Percentiles rank a stretch among this genome's conserved stretches.
Conservation (phyloP, 306 rosid genomes). For the Cicer cuneatum region DNA sequence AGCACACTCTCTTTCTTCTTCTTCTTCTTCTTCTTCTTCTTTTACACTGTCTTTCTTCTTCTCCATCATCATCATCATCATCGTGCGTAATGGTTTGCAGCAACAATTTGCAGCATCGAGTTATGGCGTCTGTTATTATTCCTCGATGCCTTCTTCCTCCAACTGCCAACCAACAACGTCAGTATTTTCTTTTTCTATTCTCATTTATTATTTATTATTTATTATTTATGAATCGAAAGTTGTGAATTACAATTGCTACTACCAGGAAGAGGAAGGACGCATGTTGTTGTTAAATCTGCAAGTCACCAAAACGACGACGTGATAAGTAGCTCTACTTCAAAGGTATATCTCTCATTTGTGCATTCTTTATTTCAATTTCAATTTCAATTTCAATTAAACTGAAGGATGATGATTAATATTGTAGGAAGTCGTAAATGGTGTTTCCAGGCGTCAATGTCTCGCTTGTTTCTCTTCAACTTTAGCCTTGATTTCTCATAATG, state of each 20-base stretch:
- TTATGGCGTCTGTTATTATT: background rate
- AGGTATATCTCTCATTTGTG: background rate
- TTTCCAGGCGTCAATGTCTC: constrained; percentile 78
- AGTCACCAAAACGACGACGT: background rate
- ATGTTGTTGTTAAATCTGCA: background rate
- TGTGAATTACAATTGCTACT: too few species aligned
- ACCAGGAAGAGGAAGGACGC: background rate
- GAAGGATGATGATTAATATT: too few species aligned
- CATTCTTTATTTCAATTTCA: background rate
- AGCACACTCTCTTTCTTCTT: too few species aligned
- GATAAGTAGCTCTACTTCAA: background rate
- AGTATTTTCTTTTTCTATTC: too few species aligned
- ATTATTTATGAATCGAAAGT: too few species aligned
- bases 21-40: too few species aligned
- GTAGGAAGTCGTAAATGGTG: constrained; percentile 52
- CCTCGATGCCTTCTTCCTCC: background rate
- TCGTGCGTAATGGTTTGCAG: background rate
- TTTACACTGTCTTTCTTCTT: too few species aligned
- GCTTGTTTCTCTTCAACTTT: constrained; percentile 70
- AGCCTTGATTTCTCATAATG: constrained; percentile 53
- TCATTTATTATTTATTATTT: too few species aligned
- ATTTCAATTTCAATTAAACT: background rate
- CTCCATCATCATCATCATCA: background rate
- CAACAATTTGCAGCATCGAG: background rate
- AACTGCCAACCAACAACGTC: background rate